Evolutionary conservation across 441 rosid species (phyloP).

Genomic region (Arabidopsis hybrid): DNA sequence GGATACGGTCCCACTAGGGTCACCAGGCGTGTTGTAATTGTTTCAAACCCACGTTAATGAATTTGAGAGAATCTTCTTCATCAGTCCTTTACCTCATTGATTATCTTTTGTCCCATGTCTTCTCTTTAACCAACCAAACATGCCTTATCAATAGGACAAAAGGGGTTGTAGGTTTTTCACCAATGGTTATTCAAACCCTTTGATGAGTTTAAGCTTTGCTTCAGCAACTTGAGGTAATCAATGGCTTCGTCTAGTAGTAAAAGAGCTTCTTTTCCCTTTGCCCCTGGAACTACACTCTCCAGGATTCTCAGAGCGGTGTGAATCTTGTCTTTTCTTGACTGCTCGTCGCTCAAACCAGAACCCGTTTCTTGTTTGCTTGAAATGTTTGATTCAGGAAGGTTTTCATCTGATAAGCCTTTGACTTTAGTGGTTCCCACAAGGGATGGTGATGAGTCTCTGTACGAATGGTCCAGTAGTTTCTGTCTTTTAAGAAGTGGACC

Average conservation of each 20-base stretch:
- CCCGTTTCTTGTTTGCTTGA: conserved; percentile 49
- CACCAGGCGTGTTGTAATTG: conserved; percentile 46
- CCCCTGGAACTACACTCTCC: conserved; percentile 71
- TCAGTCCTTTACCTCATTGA: conserved; percentile 34
- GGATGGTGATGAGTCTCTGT: conserved; percentile 42
- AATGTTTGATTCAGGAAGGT: conserved; percentile 56
- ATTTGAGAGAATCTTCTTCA: conserved; percentile 40
- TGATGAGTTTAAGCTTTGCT: conserved; percentile 55
- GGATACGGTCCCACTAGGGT: conserved; percentile 42
- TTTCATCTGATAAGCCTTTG: conserved; percentile 43
- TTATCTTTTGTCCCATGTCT: conserved; percentile 43
- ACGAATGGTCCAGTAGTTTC: conserved; percentile 49
- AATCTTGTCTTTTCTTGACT: conserved; percentile 57
- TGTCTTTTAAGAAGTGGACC: conserved; percentile 64
- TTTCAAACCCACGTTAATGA: conserved; percentile 46
- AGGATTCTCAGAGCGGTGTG: conserved; percentile 62
- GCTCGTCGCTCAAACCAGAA: conserved; percentile 44
- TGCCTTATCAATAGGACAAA: conserved; percentile 20
- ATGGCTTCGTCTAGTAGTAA: conserved; percentile 79
- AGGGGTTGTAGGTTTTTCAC: conserved; percentile 5
- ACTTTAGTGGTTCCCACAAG: conserved; percentile 48
- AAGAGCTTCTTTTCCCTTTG: conserved; percentile 74
- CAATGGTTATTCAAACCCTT: conserved; percentile 49
- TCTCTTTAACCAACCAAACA: conserved; percentile 46
- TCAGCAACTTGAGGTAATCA: conserved; percentile 70